Base-by-base conservation (phyloP, 345 rosid genomes). In the Lagerstroemia speciosa region DNA sequence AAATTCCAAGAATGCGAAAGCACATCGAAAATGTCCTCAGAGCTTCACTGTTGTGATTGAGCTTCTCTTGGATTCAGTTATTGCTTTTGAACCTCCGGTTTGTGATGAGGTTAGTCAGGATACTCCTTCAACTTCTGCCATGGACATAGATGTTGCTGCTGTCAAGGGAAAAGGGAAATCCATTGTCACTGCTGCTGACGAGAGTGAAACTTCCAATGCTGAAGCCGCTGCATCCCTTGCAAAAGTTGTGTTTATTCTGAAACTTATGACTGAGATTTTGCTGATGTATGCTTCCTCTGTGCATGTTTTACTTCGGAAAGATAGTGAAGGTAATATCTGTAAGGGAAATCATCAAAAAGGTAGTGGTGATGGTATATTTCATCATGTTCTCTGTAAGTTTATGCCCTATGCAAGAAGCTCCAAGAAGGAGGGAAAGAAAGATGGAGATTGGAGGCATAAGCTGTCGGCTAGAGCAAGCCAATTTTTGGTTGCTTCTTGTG, bases 381-480 rank as follows among this genome's bases (percentile, higher is more conserved):
- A 85, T 67, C 97, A 91, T 73, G 80, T 91, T 66, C 88, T 93
- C 77, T 83, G 87, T 77, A 82, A 79, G 77, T 89, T 89, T 73
- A 77, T 91, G 73, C 94, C 96, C 2, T 80, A 67, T 80, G 85
- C 90, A 46, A 77, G 78, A 74, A 74, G 62, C 79, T 69, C 82
- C 67, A 86, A 85, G 73, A 86, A 86, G 83, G 98, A 87, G 55
- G 85, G 70, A 83, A 89, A 87, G 80, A 64, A 60, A 17, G 96
- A 91, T 71, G 82, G 90, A 79, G 94, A 93, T 77, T 93, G 98
- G 98, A 84, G 81, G 83, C 87, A 89, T 77, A 93, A 91, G 75
- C 83, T 93, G 66, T 91, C 92, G 43, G 81, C 75, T 66, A 82
- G 92, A 71, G 91, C 96, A 62, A 87, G 85, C 76, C 94, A 91